Base-by-base conservation (phyloP, 495 filamentous ascomycete species). In the Corynascus novoguineensis region DNA sequence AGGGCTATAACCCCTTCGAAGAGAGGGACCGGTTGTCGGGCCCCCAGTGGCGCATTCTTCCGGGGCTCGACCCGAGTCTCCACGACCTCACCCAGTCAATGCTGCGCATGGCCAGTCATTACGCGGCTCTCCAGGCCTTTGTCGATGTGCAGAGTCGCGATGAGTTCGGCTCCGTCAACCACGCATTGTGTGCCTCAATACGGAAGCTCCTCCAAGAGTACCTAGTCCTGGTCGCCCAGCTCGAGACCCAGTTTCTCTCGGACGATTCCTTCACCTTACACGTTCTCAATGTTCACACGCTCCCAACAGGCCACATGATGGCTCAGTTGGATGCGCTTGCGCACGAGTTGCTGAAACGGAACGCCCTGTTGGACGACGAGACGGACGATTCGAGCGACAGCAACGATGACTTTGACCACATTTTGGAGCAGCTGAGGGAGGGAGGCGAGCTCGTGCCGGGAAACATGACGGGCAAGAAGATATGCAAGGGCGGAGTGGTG, bases 31-130 rank as follows among this genome's bases (percentile, higher is more conserved):
- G 91, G 17, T 74, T 97, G 50, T 77, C 82, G 1, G 93, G 95
- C 0, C 92, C 93, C 4, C 68, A 72, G 9, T 97, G 88, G 73
- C 84, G 83, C 57, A 85, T 97, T 44, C 75, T 88, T 0, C 80
- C 87, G 14, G 92, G 93, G 12, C 75, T 97, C 38, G 93, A 97
- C 62, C 92, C 93, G 2, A 96, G 90, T 51, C 69, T 98, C 47
- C 86, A 89, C 58, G 92, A 97, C 69, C 79, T 98, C 44, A 87
- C 89, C 17, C 79, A 78, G 46, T 88, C 89, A 0, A 92, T 97
- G 85, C 72, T 98, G 56, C 95, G 90, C 70, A 95, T 97, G 86
- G 93, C 95, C 12, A 92, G 90, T 5, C 87, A 97, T 69, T 95
- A 96, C 68, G 84, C 81, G 37, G 91, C 93, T 0, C 75, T 98